Conservation (phyloP, 2,329 filamentous ascomycete species). For the Fusarium newnesense region DNA sequence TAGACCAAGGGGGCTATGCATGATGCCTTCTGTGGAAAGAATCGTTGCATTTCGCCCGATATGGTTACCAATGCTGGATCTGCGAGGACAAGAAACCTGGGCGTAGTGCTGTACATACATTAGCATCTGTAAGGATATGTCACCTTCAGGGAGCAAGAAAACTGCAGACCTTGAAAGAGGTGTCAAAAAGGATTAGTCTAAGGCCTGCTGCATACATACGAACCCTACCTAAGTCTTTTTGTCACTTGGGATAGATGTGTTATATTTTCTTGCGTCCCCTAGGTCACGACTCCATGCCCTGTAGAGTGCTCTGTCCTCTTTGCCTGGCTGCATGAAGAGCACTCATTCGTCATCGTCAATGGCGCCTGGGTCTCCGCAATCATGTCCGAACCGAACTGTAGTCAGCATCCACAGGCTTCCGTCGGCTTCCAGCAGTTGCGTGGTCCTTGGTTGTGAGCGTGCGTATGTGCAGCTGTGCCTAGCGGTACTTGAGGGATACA, state of each 20-base stretch:
- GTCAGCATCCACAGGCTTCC: slow-evolving; percentile 27
- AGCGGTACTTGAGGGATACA: slow-evolving; percentile 5
- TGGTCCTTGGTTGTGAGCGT: slow-evolving; percentile 3
- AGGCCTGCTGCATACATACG: not conserved
- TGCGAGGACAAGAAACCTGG: slow-evolving; percentile 1
- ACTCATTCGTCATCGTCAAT: slow-evolving; percentile 29
- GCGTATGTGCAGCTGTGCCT: slow-evolving; percentile 11
- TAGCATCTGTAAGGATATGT: slow-evolving; percentile 3
- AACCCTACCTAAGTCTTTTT: not conserved
- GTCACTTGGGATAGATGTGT: not conserved
- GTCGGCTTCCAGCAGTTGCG: slow-evolving; percentile 15
- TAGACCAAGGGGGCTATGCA: slow-evolving; percentile 10
- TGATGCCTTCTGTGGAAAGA: not conserved
- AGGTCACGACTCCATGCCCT: not conserved
- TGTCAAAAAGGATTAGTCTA: not conserved
- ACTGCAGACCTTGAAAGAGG: not conserved
- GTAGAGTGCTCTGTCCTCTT: not conserved
- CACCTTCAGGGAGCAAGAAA: not conserved
- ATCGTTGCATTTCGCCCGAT: slow-evolving; percentile 6
- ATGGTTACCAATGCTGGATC: slow-evolving; percentile 5
- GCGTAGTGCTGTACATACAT: not conserved
- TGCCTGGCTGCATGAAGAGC: slow-evolving; percentile 10
- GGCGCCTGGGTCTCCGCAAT: slow-evolving; percentile 16
- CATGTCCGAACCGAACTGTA: slow-evolving; percentile 5
- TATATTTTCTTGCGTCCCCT: not conserved